A percentile compares a stretch with the other conserved stretches of the same genome.
phyloP scores from a whole-genome alignment of 192 early-diverging fungal species.

The Coemansia sp. region DNA sequence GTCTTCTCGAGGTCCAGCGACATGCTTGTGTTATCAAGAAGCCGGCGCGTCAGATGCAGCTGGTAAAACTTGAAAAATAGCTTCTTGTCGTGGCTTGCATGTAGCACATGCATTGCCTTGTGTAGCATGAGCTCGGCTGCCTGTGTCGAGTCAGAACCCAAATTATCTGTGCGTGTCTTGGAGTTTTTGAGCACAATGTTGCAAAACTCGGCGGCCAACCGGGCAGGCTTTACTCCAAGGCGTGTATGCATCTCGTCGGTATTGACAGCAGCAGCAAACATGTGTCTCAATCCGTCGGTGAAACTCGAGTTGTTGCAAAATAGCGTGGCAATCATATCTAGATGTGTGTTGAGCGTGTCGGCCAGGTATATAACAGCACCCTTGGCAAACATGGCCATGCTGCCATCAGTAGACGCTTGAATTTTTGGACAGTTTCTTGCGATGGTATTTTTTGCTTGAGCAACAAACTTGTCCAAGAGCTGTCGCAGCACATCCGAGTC shows the following conservation, averaged over 20 bases:
- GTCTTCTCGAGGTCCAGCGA: neutral
- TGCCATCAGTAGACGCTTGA: neutral
- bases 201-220: neutral
- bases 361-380: neutral
- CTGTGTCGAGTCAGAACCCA: neutral
- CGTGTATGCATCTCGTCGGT: neutral
- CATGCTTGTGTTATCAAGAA: neutral
- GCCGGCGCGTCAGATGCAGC: neutral
- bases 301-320: neutral
- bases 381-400: neutral
- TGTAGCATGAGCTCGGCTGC: neutral
- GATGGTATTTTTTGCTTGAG: neutral
- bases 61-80: neutral
- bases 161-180: neutral
- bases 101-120: constrained; percentile 3
- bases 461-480: neutral
- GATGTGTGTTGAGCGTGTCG: neutral
- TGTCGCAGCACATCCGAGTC: neutral
- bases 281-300: neutral
- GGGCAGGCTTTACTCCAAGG: neutral
- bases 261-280: neutral
- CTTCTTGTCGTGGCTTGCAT: neutral
- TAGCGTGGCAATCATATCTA: neutral
- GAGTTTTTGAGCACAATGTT: constrained; percentile 2
- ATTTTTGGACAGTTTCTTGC: neutral